Conservation (phyloP, 176 grass and related monocot genomes). For the Saccharum spontaneum region DNA sequence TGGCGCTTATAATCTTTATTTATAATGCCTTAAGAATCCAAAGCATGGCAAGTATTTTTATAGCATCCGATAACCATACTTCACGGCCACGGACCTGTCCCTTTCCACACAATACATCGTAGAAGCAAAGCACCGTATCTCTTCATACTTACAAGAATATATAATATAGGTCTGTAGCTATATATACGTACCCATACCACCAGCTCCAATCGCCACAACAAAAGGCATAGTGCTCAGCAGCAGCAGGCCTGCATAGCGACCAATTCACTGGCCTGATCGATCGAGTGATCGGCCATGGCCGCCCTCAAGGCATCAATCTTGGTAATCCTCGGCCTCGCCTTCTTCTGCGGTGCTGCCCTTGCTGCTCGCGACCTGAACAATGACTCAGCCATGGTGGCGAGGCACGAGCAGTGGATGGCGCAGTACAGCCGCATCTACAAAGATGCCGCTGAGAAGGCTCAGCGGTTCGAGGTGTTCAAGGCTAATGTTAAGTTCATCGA, state of each 20-base stretch:
- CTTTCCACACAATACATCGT: background rate
- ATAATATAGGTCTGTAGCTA: background rate
- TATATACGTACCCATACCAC: background rate
- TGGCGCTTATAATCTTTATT: too few relatives aligned
- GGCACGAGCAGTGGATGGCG: background rate
- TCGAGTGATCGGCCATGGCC: background rate
- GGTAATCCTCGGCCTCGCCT: background rate
- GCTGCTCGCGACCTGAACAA: background rate
- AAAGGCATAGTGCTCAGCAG: background rate
- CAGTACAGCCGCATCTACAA: background rate
- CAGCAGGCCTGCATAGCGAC: background rate
- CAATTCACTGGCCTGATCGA: background rate
- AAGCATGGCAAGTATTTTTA: background rate
- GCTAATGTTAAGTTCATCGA: background rate
- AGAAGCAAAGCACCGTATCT: background rate
- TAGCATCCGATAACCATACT: background rate
- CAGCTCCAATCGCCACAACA: background rate
- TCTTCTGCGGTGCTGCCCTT: background rate
- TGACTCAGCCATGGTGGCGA: background rate
- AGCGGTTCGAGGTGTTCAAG: background rate
- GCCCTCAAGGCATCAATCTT: background rate
- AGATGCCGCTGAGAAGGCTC: background rate
- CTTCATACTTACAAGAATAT: background rate
- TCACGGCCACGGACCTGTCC: background rate
- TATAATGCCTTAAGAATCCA: too few relatives aligned